Evolutionary conservation across 148 eudicot genomes (phyloP).

Genomic region (Silene conica): DNA sequence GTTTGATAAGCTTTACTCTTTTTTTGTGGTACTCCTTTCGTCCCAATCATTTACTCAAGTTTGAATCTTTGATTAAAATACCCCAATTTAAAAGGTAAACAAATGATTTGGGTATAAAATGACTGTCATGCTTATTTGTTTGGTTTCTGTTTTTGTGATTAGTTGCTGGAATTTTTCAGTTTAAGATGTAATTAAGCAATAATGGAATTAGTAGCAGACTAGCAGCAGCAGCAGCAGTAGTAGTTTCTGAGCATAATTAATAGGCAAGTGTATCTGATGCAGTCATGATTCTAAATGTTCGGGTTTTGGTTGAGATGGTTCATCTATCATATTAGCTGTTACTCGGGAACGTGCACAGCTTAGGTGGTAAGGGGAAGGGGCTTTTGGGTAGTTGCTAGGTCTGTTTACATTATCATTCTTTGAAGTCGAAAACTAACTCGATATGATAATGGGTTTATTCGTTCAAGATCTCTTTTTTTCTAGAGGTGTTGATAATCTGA

Average conservation of each 20-base stretch:
- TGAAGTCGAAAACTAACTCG: too few relatives aligned
- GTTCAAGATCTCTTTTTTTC: background rate
- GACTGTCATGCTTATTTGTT: background rate
- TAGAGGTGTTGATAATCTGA: conserved; percentile 10
- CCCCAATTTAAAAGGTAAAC: too few relatives aligned
- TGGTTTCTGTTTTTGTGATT: background rate
- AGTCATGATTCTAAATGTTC: too few relatives aligned
- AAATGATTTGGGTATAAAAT: background rate
- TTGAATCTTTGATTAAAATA: too few relatives aligned
- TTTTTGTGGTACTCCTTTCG: background rate
- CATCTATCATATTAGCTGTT: too few relatives aligned
- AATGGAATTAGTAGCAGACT: background rate
- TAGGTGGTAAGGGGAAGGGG: background rate
- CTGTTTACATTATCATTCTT: background rate
- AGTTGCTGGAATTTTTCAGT: background rate
- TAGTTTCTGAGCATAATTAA: background rate
- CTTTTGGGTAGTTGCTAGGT: background rate
- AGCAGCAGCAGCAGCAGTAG: background rate
- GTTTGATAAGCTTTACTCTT: background rate
- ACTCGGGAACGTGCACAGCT: background rate
- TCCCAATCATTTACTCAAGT: too few relatives aligned
- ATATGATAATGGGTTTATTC: too few relatives aligned
- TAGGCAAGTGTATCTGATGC: conserved; percentile 9
- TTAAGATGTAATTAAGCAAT: background rate
- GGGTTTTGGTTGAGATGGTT: too few relatives aligned